phyloP scores from a whole-genome alignment of 495 filamentous ascomycete species.

The Recurvomyces mirabilis region DNA sequence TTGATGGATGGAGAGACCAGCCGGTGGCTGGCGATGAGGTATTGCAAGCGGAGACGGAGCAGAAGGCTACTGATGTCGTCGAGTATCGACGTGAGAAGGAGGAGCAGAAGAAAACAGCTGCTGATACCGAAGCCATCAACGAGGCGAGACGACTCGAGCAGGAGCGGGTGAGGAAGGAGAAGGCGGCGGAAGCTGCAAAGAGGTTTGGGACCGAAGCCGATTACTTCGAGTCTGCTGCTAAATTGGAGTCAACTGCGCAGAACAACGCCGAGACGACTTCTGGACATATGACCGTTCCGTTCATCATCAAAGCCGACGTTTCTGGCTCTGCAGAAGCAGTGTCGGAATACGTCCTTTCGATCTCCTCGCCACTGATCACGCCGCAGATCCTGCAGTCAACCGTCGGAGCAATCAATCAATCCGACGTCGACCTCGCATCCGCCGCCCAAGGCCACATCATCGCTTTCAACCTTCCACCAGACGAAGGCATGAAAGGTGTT shows the following conservation, averaged over 20 bases:
- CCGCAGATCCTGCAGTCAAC: conserved; percentile 64
- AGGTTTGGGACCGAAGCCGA: conserved; percentile 6
- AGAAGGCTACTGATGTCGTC: conserved; percentile 68
- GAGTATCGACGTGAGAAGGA: conserved; percentile 56
- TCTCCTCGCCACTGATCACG: conserved; percentile 74
- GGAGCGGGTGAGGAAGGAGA: conserved; percentile 47
- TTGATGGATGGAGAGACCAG: conserved; percentile 89
- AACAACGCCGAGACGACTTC: conserved; percentile 16
- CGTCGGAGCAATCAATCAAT: conserved; percentile 72
- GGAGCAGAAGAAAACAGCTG: conserved; percentile 48
- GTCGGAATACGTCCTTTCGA: conserved; percentile 52
- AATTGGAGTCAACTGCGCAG: conserved; percentile 19
- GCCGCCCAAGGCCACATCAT: conserved; percentile 61
- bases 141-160: conserved; percentile 50
- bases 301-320: conserved; percentile 89
- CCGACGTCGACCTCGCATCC: conserved; percentile 78
- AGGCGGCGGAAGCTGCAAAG: conserved; percentile 20
- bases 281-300: conserved; percentile 56
- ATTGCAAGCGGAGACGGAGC: conserved; percentile 68
- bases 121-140: conserved; percentile 70
- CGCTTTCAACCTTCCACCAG: conserved; percentile 72
- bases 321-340: conserved; percentile 88
- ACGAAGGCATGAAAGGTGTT: conserved; percentile 53
- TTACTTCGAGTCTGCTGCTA: conserved; percentile 5
- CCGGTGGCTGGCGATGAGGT: conserved; percentile 82